phyloP scores from a whole-genome alignment of 495 filamentous ascomycete genomes.

The Neurospora sp. region DNA sequence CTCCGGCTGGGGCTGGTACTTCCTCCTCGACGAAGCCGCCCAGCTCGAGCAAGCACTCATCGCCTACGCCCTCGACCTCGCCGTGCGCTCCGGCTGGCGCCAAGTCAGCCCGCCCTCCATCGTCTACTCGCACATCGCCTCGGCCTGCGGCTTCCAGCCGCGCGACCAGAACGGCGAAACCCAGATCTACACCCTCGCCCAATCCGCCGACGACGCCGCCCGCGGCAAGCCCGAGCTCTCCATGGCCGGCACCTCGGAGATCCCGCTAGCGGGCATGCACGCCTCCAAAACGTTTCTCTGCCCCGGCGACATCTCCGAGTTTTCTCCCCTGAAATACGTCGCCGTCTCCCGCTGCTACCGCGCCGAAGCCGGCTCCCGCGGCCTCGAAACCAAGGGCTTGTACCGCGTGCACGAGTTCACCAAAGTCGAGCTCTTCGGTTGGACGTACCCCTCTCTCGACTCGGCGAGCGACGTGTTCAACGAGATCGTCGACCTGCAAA shows the following conservation, averaged over 20 bases:
- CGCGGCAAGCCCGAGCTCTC: conserved; percentile 55
- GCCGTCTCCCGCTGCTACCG: conserved; percentile 84
- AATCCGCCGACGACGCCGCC: conserved; percentile 46
- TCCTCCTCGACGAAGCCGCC: conserved; percentile 76
- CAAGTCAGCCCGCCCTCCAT: conserved; percentile 77
- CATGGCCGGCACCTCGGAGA: conserved; percentile 84
- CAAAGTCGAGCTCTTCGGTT: conserved; percentile 95
- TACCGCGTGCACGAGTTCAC: conserved; percentile 99
- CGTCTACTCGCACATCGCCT: conserved; percentile 83
- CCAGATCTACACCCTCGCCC: conserved; percentile 73
- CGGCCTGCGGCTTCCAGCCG: conserved; percentile 87
- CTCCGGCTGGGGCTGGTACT: conserved; percentile 97
- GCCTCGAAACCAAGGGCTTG: conserved; percentile 82
- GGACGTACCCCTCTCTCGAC: conserved; percentile 47
- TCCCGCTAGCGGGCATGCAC: conserved; percentile 85
- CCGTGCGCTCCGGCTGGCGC: conserved; percentile 59
- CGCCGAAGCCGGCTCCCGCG: conserved; percentile 84
- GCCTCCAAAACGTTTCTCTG: conserved; percentile 56
- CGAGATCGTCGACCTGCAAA: conserved; percentile 78
- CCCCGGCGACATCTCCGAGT: conserved; percentile 19
- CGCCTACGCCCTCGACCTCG: conserved; percentile 68
- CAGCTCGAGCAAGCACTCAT: conserved; percentile 87
- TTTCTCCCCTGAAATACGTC: conserved; percentile 68
- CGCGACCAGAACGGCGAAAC: conserved; percentile 84
- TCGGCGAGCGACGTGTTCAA: conserved; percentile 53